These are phyloP conservation scores for Coemansia sp. DNA, from an alignment of 192 early-diverging fungal species.

Conservation along the genomic window DNA sequence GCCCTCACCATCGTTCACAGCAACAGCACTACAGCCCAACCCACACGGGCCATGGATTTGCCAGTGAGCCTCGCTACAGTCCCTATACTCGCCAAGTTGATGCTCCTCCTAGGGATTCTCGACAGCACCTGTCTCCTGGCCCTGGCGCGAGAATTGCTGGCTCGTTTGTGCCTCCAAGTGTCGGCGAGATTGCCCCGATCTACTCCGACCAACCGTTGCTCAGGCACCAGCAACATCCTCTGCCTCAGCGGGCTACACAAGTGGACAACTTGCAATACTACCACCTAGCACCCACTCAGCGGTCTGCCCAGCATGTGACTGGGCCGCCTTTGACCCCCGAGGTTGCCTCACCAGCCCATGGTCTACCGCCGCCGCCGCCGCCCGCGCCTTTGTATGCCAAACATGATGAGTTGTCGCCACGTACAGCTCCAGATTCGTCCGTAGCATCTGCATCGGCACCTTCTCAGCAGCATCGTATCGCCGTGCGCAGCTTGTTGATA, in stretches of 20 bases:
- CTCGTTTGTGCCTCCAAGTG: constrained; percentile 6
- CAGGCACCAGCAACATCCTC: constrained; percentile 49
- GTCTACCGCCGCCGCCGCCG: neutral
- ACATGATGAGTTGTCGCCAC: neutral
- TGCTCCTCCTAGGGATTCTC: constrained; percentile 19
- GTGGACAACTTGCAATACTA: neutral
- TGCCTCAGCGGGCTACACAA: constrained; percentile 35
- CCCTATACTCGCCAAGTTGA: constrained; percentile 41
- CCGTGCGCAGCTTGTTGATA: constrained; percentile 36
- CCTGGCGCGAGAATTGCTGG: constrained; percentile 11
- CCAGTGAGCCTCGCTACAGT: constrained; percentile 38
- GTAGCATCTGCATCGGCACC: neutral
- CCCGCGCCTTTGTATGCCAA: neutral
- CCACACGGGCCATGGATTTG: constrained; percentile 19
- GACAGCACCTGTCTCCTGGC: constrained; percentile 25
- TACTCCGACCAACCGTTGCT: constrained; percentile 15
- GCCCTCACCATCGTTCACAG: constrained; percentile 46
- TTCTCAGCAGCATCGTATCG: constrained; percentile 30
- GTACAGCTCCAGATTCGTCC: neutral
- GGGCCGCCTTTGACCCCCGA: neutral
- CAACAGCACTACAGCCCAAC: constrained; percentile 33
- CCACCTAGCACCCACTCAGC: neutral
- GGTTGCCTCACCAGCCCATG: neutral
- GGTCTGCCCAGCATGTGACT: neutral
- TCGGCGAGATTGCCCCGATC: neutral